These are phyloP conservation scores for Sordaria brevicollis DNA, from an alignment of 495 filamentous ascomycete species.

Conservation along the genomic window DNA sequence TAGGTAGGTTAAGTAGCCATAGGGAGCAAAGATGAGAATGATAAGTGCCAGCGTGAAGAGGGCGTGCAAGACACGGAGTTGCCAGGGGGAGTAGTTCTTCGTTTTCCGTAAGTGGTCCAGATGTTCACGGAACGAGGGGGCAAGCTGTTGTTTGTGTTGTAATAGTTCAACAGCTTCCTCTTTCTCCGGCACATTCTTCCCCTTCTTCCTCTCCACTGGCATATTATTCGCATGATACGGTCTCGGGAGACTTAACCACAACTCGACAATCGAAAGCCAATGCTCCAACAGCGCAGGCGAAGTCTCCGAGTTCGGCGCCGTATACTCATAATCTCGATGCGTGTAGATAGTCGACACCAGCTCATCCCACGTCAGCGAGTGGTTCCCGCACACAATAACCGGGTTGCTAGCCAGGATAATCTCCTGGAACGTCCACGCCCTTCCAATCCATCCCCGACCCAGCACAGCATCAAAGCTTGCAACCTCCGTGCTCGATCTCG, in stretches of 20 bases:
- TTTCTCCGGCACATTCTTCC: too few species aligned
- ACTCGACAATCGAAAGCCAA: not conserved
- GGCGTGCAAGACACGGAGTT: not conserved
- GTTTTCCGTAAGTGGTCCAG: not conserved
- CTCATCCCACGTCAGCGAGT: not conserved
- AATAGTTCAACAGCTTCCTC: not conserved
- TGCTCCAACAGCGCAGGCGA: not conserved
- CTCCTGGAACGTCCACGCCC: constrained; percentile 16
- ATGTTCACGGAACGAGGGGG: not conserved
- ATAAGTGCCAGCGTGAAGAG: not conserved
- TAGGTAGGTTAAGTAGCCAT: not conserved
- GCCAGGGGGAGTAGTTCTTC: not conserved
- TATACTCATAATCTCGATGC: not conserved
- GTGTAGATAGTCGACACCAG: not conserved
- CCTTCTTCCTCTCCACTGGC: not conserved
- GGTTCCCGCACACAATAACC: constrained; percentile 3
- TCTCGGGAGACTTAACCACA: not conserved
- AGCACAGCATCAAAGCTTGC: constrained; percentile 1
- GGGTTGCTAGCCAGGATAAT: constrained; percentile 4
- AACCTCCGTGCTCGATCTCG: not conserved
- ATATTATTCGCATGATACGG: not conserved
- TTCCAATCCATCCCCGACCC: constrained; percentile 2
- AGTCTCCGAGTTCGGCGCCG: not conserved
- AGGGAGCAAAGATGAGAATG: not conserved
- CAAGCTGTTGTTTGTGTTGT: not conserved